Percentiles rank a stretch among this genome's conserved stretches.
Conservation (phyloP, 257 asterid species). For the Handroanthus guayacan region DNA sequence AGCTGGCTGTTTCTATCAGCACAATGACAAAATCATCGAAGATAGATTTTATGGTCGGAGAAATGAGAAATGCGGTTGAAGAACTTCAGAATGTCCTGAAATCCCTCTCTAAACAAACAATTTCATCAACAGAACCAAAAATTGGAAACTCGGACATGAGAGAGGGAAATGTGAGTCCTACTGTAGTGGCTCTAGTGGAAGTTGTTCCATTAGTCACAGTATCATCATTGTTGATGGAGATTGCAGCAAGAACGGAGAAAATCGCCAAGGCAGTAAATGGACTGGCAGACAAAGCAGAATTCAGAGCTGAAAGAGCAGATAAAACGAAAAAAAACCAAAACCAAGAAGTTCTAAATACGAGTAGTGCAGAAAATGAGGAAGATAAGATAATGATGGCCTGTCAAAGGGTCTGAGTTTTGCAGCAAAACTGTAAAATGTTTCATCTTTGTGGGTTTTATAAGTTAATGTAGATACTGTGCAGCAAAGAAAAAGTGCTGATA, state of each 20-base stretch:
- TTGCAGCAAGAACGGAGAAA: slow-evolving; percentile 64
- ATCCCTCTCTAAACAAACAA: slow-evolving; percentile 48
- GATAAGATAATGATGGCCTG: slow-evolving; percentile 45
- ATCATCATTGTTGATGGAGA: slow-evolving; percentile 68
- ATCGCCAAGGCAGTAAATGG: slow-evolving; percentile 53
- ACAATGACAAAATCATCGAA: slow-evolving; percentile 63
- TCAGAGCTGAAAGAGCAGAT: slow-evolving; percentile 47
- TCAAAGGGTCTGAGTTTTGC: slow-evolving; percentile 52
- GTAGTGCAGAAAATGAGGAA: slow-evolving; percentile 37
- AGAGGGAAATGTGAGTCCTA: slow-evolving; percentile 33
- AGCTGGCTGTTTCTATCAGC: slow-evolving; percentile 49
- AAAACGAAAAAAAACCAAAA: slow-evolving; percentile 40
- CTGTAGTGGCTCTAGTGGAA: slow-evolving; percentile 47
- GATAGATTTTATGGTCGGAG: slow-evolving; percentile 52
- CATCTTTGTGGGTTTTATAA: neutral
- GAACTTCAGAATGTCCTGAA: slow-evolving; percentile 61
- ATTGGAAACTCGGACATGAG: slow-evolving; percentile 20
- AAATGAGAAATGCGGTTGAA: slow-evolving; percentile 62
- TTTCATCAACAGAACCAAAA: slow-evolving; percentile 30
- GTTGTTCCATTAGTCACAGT: slow-evolving; percentile 62
- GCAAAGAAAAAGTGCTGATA: slow-evolving; percentile 32
- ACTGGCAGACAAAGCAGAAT: slow-evolving; percentile 66
- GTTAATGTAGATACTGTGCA: slow-evolving; percentile 31
- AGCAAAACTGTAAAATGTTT: neutral
- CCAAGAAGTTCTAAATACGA: slow-evolving; percentile 23